Evolutionary conservation across 805 yeast genomes (phyloP).

Genomic region (Cyberlindnera petersonii): DNA sequence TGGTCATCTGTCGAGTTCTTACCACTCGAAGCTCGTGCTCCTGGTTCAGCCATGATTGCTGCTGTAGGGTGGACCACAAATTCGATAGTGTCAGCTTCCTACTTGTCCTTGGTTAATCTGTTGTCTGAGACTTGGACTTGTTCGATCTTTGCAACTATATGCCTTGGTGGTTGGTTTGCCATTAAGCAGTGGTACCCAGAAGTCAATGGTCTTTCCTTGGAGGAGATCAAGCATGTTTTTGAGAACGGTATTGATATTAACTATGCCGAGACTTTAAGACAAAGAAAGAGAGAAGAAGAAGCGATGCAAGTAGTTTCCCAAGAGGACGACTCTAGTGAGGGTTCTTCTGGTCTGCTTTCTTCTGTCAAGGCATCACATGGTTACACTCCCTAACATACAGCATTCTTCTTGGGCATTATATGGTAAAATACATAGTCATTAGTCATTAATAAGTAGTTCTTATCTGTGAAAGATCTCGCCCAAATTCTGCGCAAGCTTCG

Average conservation of each 20-base stretch:
- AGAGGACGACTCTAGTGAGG: too few species aligned
- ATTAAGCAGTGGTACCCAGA: conserved; percentile 41
- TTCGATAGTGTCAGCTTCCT: conserved; percentile 33
- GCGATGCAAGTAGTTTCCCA: too few species aligned
- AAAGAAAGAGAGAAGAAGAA: too few species aligned
- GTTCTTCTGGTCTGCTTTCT: too few species aligned
- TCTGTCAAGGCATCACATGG: too few species aligned
- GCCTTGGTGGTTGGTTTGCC: conserved; percentile 37
- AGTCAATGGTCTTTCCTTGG: conserved; percentile 41
- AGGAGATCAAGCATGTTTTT: conserved; percentile 38
- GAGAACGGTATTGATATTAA: conserved; percentile 38
- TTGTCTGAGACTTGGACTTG: conserved; percentile 33
- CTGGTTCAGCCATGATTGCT: conserved; percentile 40
- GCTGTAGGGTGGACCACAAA: conserved; percentile 42
- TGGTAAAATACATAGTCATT: too few species aligned
- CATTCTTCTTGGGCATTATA: too few species aligned
- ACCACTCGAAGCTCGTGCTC: conserved; percentile 38
- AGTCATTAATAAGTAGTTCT: too few species aligned
- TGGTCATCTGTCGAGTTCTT: conserved; percentile 44
- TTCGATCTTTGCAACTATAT: conserved; percentile 32
- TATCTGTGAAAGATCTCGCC: conserved; percentile 21
- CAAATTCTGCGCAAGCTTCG: conserved; percentile 24
- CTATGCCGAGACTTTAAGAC: conserved; percentile 20
- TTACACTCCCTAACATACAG: too few species aligned
- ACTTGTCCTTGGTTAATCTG: conserved; percentile 30